phyloP scores from a whole-genome alignment of 2,329 filamentous ascomycete genomes.

The Nothomitra cinnamomea region DNA sequence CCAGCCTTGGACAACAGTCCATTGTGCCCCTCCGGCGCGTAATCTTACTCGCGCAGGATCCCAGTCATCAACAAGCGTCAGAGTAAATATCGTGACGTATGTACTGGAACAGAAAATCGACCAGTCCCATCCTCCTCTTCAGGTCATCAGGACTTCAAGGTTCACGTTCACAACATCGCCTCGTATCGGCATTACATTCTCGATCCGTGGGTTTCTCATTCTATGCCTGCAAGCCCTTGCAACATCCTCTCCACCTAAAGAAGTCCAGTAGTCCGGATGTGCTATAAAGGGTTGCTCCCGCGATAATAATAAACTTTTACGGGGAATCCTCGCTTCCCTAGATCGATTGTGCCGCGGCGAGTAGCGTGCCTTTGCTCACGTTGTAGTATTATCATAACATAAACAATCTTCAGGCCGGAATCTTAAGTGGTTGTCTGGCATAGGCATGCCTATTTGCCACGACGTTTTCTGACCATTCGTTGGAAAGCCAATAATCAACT shows the following conservation, averaged over 20 bases:
- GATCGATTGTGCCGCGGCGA: neutral
- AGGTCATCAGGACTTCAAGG: neutral
- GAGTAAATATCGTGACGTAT: conserved; percentile 1
- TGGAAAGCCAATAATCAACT: too few species aligned
- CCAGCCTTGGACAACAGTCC: neutral
- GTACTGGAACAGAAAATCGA: neutral
- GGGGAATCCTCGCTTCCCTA: neutral
- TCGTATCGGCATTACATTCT: neutral
- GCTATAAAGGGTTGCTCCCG: neutral
- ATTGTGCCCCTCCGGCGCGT: neutral
- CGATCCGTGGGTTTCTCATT: neutral
- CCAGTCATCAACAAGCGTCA: neutral
- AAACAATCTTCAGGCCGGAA: neutral
- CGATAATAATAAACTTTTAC: neutral
- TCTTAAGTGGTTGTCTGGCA: neutral
- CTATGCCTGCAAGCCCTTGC: neutral
- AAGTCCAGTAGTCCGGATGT: neutral
- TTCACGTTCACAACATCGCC: neutral
- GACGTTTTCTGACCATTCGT: too few species aligned
- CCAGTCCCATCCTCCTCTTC: neutral
- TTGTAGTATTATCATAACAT: neutral
- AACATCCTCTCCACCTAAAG: neutral
- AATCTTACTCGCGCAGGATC: conserved; percentile 1
- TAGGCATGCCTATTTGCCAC: neutral
- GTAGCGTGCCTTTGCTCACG: neutral